phyloP scores from a whole-genome alignment of 306 rosid genomes.

The Acacia crassicarpa region DNA sequence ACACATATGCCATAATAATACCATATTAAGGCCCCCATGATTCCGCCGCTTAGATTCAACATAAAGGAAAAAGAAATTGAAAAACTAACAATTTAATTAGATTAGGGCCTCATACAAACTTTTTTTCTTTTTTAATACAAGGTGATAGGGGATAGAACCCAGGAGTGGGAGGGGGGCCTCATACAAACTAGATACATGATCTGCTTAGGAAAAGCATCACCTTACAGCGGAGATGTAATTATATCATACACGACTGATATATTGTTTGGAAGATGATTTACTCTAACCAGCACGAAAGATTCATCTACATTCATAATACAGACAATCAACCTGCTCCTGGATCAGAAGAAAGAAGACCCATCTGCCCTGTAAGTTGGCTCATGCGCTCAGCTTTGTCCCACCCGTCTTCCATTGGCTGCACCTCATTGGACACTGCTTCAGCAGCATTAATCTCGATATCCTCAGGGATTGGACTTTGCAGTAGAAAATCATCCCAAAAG shows the following conservation, averaged over 20 bases:
- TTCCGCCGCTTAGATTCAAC: constrained; percentile 18
- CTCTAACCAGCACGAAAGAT: constrained; percentile 33
- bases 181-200: constrained; percentile 31
- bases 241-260: constrained; percentile 22
- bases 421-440: constrained; percentile 47
- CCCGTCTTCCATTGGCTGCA: constrained; percentile 60
- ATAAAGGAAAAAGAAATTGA: background rate
- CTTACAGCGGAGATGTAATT: constrained; percentile 31
- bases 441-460: constrained; percentile 50
- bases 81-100: background rate
- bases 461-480: constrained; percentile 53
- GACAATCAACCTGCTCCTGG: constrained; percentile 46
- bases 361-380: constrained; percentile 84
- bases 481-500: constrained; percentile 60
- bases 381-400: constrained; percentile 62
- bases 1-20: background rate
- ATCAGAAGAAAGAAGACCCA: constrained; percentile 85
- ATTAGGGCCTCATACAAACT: constrained; percentile 32
- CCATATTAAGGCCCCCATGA: background rate
- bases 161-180: no score
- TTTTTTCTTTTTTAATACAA: no score
- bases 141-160: no score
- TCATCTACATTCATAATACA: constrained; percentile 45
- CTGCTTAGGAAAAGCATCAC: constrained; percentile 29
- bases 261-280: constrained; percentile 34